Evolutionary conservation across 371 early-diverging fungal species (phyloP).

Genomic region (Mucor sp.): DNA sequence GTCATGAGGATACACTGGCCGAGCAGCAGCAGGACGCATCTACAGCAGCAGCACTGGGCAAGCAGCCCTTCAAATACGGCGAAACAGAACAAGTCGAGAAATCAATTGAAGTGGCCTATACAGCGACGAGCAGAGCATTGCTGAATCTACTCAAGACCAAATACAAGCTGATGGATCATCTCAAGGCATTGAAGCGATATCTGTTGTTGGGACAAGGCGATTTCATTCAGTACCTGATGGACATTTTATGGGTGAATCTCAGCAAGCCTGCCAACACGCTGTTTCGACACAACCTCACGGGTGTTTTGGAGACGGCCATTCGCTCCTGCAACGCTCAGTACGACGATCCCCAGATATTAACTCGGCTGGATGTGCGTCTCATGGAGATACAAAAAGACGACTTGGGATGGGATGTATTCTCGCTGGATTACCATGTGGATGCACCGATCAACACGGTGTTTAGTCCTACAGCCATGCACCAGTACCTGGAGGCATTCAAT

Average conservation of each 20-base stretch:
- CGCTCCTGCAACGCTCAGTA: slow-evolving; percentile 91
- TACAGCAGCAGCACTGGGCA: not conserved
- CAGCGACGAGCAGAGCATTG: slow-evolving; percentile 70
- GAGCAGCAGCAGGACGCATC: slow-evolving; percentile 26
- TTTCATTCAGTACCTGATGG: slow-evolving; percentile 89
- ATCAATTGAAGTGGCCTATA: slow-evolving; percentile 76
- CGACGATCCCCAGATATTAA: slow-evolving; percentile 79
- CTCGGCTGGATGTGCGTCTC: slow-evolving; percentile 78
- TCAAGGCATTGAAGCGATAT: slow-evolving; percentile 86
- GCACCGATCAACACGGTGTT: slow-evolving; percentile 88
- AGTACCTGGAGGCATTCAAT: slow-evolving; percentile 81
- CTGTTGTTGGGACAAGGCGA: slow-evolving; percentile 96
- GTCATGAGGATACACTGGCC: slow-evolving; percentile 63
- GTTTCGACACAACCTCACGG: slow-evolving; percentile 88
- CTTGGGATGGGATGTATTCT: slow-evolving; percentile 92
- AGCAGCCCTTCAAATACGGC: slow-evolving; percentile 65
- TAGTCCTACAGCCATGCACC: slow-evolving; percentile 70
- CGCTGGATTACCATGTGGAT: slow-evolving; percentile 82
- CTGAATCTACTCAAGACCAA: slow-evolving; percentile 72
- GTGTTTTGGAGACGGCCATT: slow-evolving; percentile 82
- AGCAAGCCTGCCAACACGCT: slow-evolving; percentile 76
- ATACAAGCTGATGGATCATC: slow-evolving; percentile 83
- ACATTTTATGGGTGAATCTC: slow-evolving; percentile 72
- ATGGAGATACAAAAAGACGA: slow-evolving; percentile 71
- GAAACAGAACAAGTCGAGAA: slow-evolving; percentile 71